Evolutionary conservation across 208 protist species (phyloP), one percentile per base, ranked within the genome.

Genomic region (Acanthamoeba culbertsoni): DNA sequence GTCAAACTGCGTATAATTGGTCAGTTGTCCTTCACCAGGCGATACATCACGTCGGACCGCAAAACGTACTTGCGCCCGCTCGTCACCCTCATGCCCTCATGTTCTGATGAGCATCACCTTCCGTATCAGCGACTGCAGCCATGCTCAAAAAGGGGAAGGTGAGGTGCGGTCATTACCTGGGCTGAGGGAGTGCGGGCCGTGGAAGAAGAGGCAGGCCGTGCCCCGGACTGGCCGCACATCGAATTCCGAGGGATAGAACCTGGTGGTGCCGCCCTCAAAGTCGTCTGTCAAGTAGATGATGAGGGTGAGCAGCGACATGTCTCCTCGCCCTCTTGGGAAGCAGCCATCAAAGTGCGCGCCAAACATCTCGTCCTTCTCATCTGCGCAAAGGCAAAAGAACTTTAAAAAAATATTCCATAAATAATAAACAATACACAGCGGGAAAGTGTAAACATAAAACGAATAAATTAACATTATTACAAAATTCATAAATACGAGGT

Each of bases 271-370:
- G 40, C 68, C 88, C 12, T 77, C 62, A 53, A 93, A 68, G 46
- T 77, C 88, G 40, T 93, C 88, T 3, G 53, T 93, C 14, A 93
- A 59, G 68, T 93, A 93, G 45, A 93, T 37, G 68, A 93, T 93
- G 68, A 93, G 53, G 31, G 88, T 93, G 31, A 93, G 31, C 65
- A 93, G 43, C 31, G 65, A 84, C 8, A 28, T 18, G 43, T 93
- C 88, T 23, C 33, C 23, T 1, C 46, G 42, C 12, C 33, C n/a
- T 4, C 57, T 26, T 26, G 57, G 57, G 51, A 46, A 77, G 48
- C 88, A 93, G 3, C 57, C 57, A 23, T 93, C 88, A 40, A 57
- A 93, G 88, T 93, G 88, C 2, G 31, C 2, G 1, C 46, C 62
- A 46, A 93, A 93, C 62, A 84, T 63, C 35, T 93, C 59, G 23